Base-by-base conservation (phyloP, 495 filamentous ascomycete species). In the Lasiosphaeris hirsuta region DNA sequence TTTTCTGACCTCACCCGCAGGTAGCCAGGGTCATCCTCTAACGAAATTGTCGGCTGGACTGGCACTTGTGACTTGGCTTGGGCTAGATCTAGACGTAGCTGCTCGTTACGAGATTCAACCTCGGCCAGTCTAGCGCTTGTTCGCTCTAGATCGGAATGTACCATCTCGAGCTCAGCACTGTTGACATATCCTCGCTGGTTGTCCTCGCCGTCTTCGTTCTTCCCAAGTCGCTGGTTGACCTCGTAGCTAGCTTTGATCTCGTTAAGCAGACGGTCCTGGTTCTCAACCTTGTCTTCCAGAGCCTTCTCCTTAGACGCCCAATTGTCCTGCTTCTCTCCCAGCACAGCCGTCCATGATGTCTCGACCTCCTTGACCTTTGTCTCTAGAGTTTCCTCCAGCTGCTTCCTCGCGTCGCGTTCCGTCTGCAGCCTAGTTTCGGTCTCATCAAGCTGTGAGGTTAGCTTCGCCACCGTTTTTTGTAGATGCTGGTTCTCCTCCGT, bases 191-290 rank as follows among this genome's bases (percentile, higher is more conserved):
- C 81, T 6, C 77, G 79, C 35, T 74, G 68, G 33, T 65, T 69
- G 30, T 80, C 74, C 23, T 84, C 83, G n/a, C 72, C 79, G 43
- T 83, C 80, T 39, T 89, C 88, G 9, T 82, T 80, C 48, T 83
- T 84, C 7, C 86, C 93, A 49, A 97, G 77, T 46, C 94, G 83
- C 64, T 97, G 92, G 19, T 92, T 90, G 42, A 99, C 95, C 68
- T 99, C 94, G 65, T 96, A 97, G 71, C 86, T 96, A 17, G 94
- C 94, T 75, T 97, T 97, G 59, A 97, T 81, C 64, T 97, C 94
- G 67, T 90, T 96, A 48, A 99, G 71, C 40, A 97, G 74, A 7
- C 91, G 85, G 34, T 99, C 94, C 67, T 97, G 94, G 62, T 87
- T 93, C 68, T 96, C 94, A 17, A 96, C 78, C 69, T 96, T 97